These are phyloP conservation scores for Daldinia vernicosa DNA, from an alignment of 495 filamentous ascomycete species.

Conservation along the genomic window DNA sequence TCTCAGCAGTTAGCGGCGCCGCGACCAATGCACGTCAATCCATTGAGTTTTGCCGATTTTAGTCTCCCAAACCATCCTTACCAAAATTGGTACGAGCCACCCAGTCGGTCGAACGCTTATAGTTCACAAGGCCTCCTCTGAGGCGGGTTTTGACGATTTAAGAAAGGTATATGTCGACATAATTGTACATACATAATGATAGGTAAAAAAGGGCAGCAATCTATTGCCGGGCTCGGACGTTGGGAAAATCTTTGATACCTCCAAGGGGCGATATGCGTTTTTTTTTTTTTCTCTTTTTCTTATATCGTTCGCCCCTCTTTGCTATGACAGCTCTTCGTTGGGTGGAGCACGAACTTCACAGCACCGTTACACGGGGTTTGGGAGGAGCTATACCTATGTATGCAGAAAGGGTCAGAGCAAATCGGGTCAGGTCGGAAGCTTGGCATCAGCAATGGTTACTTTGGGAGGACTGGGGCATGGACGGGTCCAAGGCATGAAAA, in stretches of 20 bases:
- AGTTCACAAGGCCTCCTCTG: slow-evolving; percentile 39
- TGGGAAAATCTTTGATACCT: slow-evolving; percentile 26
- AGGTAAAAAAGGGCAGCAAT: neutral
- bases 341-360: slow-evolving; percentile 20
- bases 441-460: slow-evolving; percentile 38
- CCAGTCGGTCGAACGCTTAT: slow-evolving; percentile 48
- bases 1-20: slow-evolving; percentile 44
- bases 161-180: neutral
- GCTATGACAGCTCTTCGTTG: slow-evolving; percentile 16
- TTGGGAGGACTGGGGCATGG: slow-evolving; percentile 22
- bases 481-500: slow-evolving; percentile 25
- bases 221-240: neutral
- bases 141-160: neutral
- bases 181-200: slow-evolving; percentile 25
- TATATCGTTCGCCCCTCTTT: neutral
- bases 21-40: slow-evolving; percentile 64
- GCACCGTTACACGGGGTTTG: slow-evolving; percentile 16
- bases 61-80: slow-evolving; percentile 78
- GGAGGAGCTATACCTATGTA: slow-evolving; percentile 8
- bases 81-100: slow-evolving; percentile 67
- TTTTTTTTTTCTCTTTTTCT: slow-evolving; percentile 26
- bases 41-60: slow-evolving; percentile 75
- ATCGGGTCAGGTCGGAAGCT: slow-evolving; percentile 36
- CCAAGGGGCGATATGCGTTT: slow-evolving; percentile 15
- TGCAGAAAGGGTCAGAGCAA: slow-evolving; percentile 30